phyloP scores from a whole-genome alignment of 139 green algal genomes.

The Marvania coccoides region DNA sequence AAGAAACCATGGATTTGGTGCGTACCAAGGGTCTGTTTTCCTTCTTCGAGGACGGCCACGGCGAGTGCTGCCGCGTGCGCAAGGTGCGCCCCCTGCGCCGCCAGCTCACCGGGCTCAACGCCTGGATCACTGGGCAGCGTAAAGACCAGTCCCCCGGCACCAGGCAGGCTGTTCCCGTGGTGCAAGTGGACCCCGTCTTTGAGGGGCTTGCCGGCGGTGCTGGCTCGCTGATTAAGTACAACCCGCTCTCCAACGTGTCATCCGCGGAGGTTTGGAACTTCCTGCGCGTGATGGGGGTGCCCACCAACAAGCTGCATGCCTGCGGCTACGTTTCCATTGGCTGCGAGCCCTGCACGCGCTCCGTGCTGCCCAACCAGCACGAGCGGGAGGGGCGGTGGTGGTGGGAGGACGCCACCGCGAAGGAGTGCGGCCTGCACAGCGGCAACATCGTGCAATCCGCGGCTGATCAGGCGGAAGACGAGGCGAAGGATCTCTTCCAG shows the following conservation, averaged over 20 bases:
- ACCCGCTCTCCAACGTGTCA: conserved; percentile 88
- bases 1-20: conserved; percentile 83
- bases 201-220: conserved; percentile 71
- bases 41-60: conserved; percentile 97
- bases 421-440: conserved; percentile 96
- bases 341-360: conserved; percentile 91
- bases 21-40: conserved; percentile 95
- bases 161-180: conserved; percentile 72
- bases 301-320: conserved; percentile 86
- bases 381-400: conserved; percentile 98
- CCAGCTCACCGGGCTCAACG: conserved; percentile 79
- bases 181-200: conserved; percentile 89
- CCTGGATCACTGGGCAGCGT: conserved; percentile 98
- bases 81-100: conserved; percentile 85
- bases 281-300: conserved; percentile 89
- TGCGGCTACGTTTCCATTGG: conserved; percentile 93
- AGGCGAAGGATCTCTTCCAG: conserved; percentile 56
- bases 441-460: conserved; percentile 66
- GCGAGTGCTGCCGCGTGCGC: conserved; percentile 91
- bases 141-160: conserved; percentile 97
- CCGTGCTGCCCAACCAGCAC: conserved; percentile 93
- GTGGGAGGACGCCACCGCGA: conserved; percentile 92
- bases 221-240: conserved; percentile 95
- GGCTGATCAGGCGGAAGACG: conserved; percentile 20
- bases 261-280: conserved; percentile 93